Conservation (phyloP, 2,329 filamentous ascomycete genomes). For the Colletotrichum caudatum region DNA sequence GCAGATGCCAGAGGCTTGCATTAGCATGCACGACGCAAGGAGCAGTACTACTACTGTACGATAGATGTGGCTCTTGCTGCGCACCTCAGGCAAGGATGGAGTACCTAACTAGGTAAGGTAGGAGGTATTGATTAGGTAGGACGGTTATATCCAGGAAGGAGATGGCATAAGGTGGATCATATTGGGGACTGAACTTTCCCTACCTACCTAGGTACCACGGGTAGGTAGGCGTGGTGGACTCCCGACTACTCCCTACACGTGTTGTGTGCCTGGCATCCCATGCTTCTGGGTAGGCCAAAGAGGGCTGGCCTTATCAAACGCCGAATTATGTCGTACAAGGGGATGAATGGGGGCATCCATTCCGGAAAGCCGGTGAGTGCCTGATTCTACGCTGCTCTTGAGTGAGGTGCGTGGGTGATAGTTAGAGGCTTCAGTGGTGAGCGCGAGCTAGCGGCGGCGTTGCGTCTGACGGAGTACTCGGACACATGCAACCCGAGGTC, state of each 20-base stretch:
- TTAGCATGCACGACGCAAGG: neutral
- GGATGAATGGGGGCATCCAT: neutral
- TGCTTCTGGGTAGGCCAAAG: slow-evolving; percentile 1
- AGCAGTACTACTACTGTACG: neutral
- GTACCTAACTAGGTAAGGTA: neutral
- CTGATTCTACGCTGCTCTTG: neutral
- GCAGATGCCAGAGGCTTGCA: neutral
- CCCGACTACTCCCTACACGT: neutral
- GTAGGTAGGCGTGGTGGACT: neutral
- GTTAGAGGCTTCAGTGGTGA: neutral
- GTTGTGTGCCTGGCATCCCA: neutral
- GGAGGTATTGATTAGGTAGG: neutral
- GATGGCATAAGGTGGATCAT: neutral
- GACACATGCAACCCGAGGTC: neutral
- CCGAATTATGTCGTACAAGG: neutral
- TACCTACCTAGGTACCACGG: neutral
- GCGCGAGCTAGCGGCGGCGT: neutral
- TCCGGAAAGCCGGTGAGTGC: neutral
- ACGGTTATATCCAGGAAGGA: neutral
- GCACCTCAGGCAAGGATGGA: neutral
- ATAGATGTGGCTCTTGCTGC: neutral
- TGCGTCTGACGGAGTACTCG: neutral
- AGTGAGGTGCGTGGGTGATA: too few species aligned
- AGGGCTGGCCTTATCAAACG: neutral
- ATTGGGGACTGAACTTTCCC: neutral